A percentile compares a stretch with the other conserved stretches of the same genome.
phyloP scores from a whole-genome alignment of 2,329 filamentous ascomycete species.

The Pseudocercospora cruenta region DNA sequence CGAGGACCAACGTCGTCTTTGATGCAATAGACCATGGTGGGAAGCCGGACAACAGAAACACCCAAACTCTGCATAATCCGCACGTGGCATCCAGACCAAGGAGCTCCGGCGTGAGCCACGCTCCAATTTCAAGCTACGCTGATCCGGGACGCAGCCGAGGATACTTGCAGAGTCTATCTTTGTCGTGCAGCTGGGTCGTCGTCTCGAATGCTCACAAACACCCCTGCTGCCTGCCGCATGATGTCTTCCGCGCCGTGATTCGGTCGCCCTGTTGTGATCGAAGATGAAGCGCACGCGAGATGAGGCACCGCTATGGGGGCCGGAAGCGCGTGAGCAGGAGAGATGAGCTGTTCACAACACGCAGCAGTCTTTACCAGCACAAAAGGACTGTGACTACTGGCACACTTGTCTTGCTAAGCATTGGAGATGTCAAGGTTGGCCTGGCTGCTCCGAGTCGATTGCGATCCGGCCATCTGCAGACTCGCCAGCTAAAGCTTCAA shows the following conservation, averaged over 20 bases:
- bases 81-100: constrained; percentile 30
- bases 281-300: constrained; percentile 25
- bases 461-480: constrained; percentile 4
- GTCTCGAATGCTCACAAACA: neutral
- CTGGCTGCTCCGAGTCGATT: neutral
- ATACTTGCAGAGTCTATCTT: constrained; percentile 23
- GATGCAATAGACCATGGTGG: constrained; percentile 9
- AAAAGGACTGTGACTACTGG: neutral
- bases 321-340: neutral
- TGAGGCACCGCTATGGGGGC: constrained; percentile 22
- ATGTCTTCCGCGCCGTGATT: constrained; percentile 23
- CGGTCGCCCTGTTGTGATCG: constrained; percentile 22
- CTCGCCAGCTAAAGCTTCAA: constrained; percentile 5
- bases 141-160: constrained; percentile 35
- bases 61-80: constrained; percentile 23
- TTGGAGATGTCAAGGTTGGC: neutral
- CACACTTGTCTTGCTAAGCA: neutral
- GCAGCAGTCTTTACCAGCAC: constrained; percentile 9
- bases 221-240: constrained; percentile 13
- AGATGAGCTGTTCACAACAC: constrained; percentile 5
- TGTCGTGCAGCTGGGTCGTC: constrained; percentile 19
- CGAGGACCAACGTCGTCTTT: neutral
- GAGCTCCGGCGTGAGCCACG: constrained; percentile 15
- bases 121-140: constrained; percentile 29
- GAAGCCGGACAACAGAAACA: constrained; percentile 20